Base-by-base conservation (phyloP, 2,329 filamentous ascomycete genomes). In the Cryphonectria nitschkei region DNA sequence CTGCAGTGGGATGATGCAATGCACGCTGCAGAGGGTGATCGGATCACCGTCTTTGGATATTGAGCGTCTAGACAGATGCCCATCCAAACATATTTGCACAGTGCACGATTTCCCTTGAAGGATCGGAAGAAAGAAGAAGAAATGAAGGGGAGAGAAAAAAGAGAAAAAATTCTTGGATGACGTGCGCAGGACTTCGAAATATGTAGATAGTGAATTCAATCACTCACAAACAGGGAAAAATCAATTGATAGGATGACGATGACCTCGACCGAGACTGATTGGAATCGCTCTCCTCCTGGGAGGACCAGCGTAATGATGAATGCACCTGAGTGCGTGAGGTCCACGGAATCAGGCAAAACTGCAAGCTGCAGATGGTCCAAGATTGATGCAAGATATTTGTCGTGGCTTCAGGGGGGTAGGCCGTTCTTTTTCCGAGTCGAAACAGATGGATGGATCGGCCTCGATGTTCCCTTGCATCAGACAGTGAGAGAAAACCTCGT, bases 1-100 rank as follows among this genome's bases (percentile, higher is more conserved):
- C 58, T 46, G 65, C 29, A 68, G 61, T 65, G 69, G 70, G 43
- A 68, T 60, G 54, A 50, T 50, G 46, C 46, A n/a, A 22, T 22
- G 46, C 46, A 50, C 46, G 52, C 50, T 72, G 70, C 70, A 72
- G 70, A 72, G 68, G 65, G 70, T 70, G 68, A 72, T 72, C 70
- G 60, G 68, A 65, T 54, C 52, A 63, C 64, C 65, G 64, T 65
- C 46, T 58, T 50, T 72, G 68, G 68, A 63, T 41, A 68, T 58
- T n/a, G 67, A 52, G 68, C 65, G n/a, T 68, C 61, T 52, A 60
- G 70, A 68, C 62, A 56, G 54, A 72, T 68, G 46, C 43, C 61
- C 8, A n/a, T 50, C 5, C 6, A 50, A 19, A 22, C 46, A n/a
- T n/a, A 50, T 50, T n/a, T 50, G 46, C 46, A 50, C 46, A 50